Percentiles rank a stretch among this genome's conserved stretches.
Conservation (phyloP, 2,329 filamentous ascomycete species). For the Clarireedia paspali region DNA sequence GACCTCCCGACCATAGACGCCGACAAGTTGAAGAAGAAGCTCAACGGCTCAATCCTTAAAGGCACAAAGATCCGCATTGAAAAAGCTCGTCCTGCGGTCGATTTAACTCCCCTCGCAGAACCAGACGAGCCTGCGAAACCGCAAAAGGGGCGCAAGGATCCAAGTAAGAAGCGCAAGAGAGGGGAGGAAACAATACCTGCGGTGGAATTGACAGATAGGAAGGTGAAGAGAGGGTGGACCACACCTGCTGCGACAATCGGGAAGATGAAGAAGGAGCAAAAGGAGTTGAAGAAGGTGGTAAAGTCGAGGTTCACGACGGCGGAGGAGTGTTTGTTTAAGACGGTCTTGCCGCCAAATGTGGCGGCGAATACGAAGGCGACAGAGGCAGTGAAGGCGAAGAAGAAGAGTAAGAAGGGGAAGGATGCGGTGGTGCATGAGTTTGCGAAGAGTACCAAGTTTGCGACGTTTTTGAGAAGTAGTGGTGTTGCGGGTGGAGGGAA, state of each 20-base stretch:
- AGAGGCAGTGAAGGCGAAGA: constrained; percentile 32
- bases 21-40: constrained; percentile 83
- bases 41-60: constrained; percentile 78
- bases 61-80: constrained; percentile 82
- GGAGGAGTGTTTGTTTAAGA: constrained; percentile 79
- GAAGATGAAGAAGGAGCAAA: constrained; percentile 42
- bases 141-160: constrained; percentile 36
- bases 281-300: constrained; percentile 49
- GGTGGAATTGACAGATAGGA: constrained; percentile 55
- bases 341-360: constrained; percentile 58
- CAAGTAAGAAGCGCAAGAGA: constrained; percentile 40
- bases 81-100: constrained; percentile 61
- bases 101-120: constrained; percentile 21
- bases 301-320: constrained; percentile 76
- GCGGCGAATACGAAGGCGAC: constrained; percentile 31
- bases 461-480: constrained; percentile 65
- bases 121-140: constrained; percentile 31
- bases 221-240: constrained; percentile 36
- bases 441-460: constrained; percentile 72
- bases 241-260: constrained; percentile 42
- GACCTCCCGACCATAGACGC: constrained; percentile 76
- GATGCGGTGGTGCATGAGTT: constrained; percentile 82
- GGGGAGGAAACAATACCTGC: constrained; percentile 51
- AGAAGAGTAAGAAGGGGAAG: constrained; percentile 49
- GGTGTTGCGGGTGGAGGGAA: constrained; percentile 35